Base-by-base conservation (phyloP, 2,329 filamentous ascomycete genomes). In the Onygenales sp. region DNA sequence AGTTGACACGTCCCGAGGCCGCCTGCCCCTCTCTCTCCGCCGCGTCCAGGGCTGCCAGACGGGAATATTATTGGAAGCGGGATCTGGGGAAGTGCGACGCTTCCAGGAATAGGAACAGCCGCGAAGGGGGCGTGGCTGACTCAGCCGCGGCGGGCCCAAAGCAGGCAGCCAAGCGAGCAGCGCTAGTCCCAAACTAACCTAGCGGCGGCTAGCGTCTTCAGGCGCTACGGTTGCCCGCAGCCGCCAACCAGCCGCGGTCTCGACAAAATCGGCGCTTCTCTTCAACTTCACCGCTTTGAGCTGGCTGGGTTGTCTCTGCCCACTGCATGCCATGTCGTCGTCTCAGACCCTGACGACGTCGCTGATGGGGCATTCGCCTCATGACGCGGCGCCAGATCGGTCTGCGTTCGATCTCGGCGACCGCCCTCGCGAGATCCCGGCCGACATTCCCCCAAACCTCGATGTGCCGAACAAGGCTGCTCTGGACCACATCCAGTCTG, bases 271-370 rank as follows among this genome's bases (percentile, higher is more conserved):
- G 17, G 39, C 51, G 32, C 57, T 57, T 57, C 50, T 57, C 52
- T 57, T 56, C 58, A 59, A 50, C 55, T 57, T 52, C 50, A 45
- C 54, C 51, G 51, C 51, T 48, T 48, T 52, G 33, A 46, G 42
- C 37, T 48, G 49, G 42, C 31, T 58, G 52, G 52, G 51, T 53
- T 55, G 53, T 42, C 58, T 52, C 53, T 54, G 59, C 58, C 62
- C 61, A 55, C 60, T 64, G 65, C 63, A 63, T 70, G 67, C 67
- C 68, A 71, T 72, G 70, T 72, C 70, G 67, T 69, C 66, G 61
- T 72, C 70, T 65, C 70, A 71, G 68, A 71, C 70, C 68, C 71
- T 73, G 70, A 71, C 69, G 65, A 70, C 70, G 68, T 70, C 70
- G 67, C 67, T 70, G 63, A 65, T 73, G 68, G 69, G 70, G 63